phyloP scores from a whole-genome alignment of 2,329 filamentous ascomycete genomes.

The Didymellaceae sp. region DNA sequence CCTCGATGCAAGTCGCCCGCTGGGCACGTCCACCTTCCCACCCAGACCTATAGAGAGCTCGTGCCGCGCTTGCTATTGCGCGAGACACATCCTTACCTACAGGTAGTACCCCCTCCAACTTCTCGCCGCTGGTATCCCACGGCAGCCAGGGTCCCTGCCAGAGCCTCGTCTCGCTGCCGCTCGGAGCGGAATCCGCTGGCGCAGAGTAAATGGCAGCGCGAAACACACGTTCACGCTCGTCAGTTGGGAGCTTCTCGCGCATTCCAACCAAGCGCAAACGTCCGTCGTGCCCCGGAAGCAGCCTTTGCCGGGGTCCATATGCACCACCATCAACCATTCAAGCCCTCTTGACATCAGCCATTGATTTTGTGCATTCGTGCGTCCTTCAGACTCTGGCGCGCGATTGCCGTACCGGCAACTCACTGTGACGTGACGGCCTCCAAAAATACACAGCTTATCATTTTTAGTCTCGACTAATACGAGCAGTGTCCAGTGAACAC shows the following conservation, averaged over 20 bases:
- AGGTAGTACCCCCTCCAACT: too few species aligned
- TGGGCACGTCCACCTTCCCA: too few species aligned
- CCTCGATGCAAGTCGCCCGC: too few species aligned
- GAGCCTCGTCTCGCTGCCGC: slow-evolving; percentile 8
- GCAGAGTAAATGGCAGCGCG: not conserved
- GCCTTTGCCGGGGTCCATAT: slow-evolving; percentile 17
- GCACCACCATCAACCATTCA: slow-evolving; percentile 1
- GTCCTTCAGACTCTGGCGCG: slow-evolving; percentile 15
- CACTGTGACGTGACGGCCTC: not conserved
- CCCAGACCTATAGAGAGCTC: slow-evolving; percentile 15
- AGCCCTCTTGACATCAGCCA: slow-evolving; percentile 11
- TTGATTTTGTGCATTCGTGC: slow-evolving; percentile 16
- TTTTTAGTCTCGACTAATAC: slow-evolving; percentile 28
- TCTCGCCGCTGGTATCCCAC: not conserved
- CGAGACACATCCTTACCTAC: slow-evolving; percentile 18
- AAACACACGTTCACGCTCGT: slow-evolving; percentile 2
- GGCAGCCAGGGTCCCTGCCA: slow-evolving; percentile 6
- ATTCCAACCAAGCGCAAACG: slow-evolving; percentile 19
- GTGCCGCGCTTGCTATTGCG: slow-evolving; percentile 7
- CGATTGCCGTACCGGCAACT: slow-evolving; percentile 11
- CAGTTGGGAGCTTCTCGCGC: slow-evolving; percentile 3
- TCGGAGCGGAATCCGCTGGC: slow-evolving; percentile 8
- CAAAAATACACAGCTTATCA: slow-evolving; percentile 26
- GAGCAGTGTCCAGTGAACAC: slow-evolving; percentile 29
- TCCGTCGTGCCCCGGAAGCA: slow-evolving; percentile 26